Conservation (phyloP, 2,329 filamentous ascomycete species). For the Sclerotiophoma versabilis region DNA sequence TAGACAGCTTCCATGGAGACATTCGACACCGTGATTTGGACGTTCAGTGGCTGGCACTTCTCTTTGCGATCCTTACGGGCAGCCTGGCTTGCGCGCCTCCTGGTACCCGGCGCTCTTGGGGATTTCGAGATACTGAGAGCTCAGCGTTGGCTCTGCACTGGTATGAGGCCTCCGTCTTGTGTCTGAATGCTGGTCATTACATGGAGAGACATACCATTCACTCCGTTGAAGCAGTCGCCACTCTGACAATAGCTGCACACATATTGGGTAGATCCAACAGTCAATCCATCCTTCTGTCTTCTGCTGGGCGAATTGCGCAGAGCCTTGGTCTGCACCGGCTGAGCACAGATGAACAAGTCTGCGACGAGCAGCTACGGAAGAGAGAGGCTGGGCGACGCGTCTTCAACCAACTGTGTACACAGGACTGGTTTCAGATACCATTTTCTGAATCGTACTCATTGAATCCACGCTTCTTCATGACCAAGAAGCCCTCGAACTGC, state of each 20-base stretch:
- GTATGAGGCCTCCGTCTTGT: conserved; percentile 47
- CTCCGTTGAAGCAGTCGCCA: conserved; percentile 55
- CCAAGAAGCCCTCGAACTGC: conserved; percentile 42
- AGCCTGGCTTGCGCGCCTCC: not conserved
- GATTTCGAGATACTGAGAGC: not conserved
- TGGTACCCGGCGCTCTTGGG: not conserved
- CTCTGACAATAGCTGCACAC: conserved; percentile 56
- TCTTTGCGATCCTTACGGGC: not conserved
- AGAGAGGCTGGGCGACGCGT: conserved; percentile 46
- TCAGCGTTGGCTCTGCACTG: not conserved
- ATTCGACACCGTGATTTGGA: not conserved
- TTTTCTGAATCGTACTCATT: conserved; percentile 51
- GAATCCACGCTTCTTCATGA: conserved; percentile 38
- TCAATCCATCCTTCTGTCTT: conserved; percentile 55
- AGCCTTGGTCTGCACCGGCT: conserved; percentile 56
- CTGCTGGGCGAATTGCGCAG: conserved; percentile 57
- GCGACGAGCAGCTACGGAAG: conserved; percentile 20
- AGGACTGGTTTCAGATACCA: conserved; percentile 53
- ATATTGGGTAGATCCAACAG: conserved; percentile 55
- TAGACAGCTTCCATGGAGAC: not conserved
- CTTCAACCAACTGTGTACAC: conserved; percentile 50
- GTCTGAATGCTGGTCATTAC: conserved; percentile 54
- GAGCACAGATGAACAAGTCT: conserved; percentile 17
- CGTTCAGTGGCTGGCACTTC: not conserved
- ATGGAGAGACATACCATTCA: conserved; percentile 50